Percentiles rank a stretch among this genome's conserved stretches.
These are phyloP conservation scores for Fusarium anguioides DNA, from an alignment of 2,329 filamentous ascomycete species.

Conservation along the genomic window DNA sequence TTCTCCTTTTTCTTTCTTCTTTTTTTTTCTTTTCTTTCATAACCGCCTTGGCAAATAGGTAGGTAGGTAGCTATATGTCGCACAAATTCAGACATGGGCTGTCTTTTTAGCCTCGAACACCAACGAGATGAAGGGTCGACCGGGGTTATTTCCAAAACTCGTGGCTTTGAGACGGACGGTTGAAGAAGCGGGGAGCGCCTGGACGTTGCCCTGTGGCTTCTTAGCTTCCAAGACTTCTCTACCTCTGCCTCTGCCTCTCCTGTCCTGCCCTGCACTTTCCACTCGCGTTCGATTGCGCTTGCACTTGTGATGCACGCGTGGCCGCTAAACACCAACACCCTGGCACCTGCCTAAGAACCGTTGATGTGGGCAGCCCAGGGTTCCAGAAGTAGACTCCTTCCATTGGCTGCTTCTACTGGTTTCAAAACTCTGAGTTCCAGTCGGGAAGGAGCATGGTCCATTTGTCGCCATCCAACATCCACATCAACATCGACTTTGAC, in stretches of 20 bases:
- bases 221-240: neutral
- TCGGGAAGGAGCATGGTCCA: constrained; percentile 38
- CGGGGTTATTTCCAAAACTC: constrained; percentile 30
- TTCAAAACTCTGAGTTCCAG: constrained; percentile 40
- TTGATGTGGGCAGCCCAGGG: constrained; percentile 32
- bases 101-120: constrained; percentile 35
- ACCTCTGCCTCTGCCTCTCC: neutral
- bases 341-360: constrained; percentile 32
- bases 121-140: constrained; percentile 40
- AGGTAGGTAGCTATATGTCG: constrained; percentile 17
- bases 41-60: neutral
- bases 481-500: constrained; percentile 22
- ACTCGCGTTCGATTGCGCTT: constrained; percentile 24
- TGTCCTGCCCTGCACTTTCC: constrained; percentile 12
- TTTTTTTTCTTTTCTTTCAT: neutral
- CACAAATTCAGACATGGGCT: constrained; percentile 26
- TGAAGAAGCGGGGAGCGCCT: constrained; percentile 34
- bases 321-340: constrained; percentile 30
- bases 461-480: constrained; percentile 26
- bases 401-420: constrained; percentile 30
- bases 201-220: constrained; percentile 18
- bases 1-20: no score
- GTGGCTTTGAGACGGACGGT: constrained; percentile 35
- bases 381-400: constrained; percentile 5
- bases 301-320: constrained; percentile 24